A percentile compares a stretch with the other conserved stretches of the same genome.
phyloP scores from a whole-genome alignment of 2,329 filamentous ascomycete species.

The Trichoderma sp. region DNA sequence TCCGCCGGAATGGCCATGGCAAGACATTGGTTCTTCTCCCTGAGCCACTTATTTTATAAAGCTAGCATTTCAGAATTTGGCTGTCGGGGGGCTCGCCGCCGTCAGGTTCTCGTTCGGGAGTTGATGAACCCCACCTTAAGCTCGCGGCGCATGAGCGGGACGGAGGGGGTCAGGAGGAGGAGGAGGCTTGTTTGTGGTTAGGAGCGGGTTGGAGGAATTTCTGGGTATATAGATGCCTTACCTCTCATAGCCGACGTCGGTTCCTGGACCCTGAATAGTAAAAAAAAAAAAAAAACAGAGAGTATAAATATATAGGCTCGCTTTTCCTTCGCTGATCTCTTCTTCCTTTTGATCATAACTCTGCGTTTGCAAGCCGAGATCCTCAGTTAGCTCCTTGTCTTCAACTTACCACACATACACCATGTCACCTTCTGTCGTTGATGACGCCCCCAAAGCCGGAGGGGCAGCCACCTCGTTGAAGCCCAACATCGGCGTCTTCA shows the following conservation, averaged over 20 bases:
- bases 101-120: neutral
- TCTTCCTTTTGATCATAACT: neutral
- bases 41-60: constrained; percentile 11
- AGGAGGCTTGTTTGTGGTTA: neutral
- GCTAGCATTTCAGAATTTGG: neutral
- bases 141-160: constrained; percentile 8
- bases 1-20: neutral
- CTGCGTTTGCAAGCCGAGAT: neutral
- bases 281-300: neutral
- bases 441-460: constrained; percentile 33
- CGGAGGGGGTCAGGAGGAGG: constrained; percentile 8
- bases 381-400: neutral
- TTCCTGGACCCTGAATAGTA: neutral
- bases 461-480: constrained; percentile 47
- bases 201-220: neutral
- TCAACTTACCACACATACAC: constrained; percentile 12
- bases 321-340: neutral
- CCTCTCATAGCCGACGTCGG: constrained; percentile 10
- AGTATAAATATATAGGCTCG: neutral
- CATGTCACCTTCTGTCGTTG: constrained; percentile 42
- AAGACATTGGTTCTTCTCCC: constrained; percentile 1
- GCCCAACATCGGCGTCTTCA: constrained; percentile 94
- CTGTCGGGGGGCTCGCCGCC: constrained; percentile 12
- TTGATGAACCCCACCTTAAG: neutral
- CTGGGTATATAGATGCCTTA: constrained; percentile 14